Base-by-base conservation (phyloP, 2,329 filamentous ascomycete species). In the Tympanopsis confertula region DNA sequence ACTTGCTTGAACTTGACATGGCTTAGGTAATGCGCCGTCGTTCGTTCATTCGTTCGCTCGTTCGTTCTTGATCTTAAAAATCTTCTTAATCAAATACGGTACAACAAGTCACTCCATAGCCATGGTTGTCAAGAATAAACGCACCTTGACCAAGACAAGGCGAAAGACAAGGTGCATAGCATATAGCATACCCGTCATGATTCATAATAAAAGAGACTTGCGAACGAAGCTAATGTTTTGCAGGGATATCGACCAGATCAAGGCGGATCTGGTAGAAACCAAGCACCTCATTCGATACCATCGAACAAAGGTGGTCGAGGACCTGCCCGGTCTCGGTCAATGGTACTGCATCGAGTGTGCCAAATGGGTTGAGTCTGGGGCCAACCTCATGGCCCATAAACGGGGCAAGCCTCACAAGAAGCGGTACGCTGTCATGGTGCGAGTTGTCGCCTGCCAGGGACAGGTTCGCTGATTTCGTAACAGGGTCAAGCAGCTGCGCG, bases 331-430 rank as follows among this genome's bases (percentile, higher is more conserved):
- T 0, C 68, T 95, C 36, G 91, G 91, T 19, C 71, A 77, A 49
- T 80, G 80, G 56, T 96, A 95, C 61, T 98, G 91, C 59, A 69
- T 82, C 13, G 84, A 94, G 60, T 98, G 91, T 59, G 82, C 91
- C 44, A 96, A 94, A 65, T 96, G 86, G 82, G 96, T 93, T 57
- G 89, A 96, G 58, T 82, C 78, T 36, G 83, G 91, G 47, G 59
- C 72, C 49, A 93, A 85, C 49, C 65, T 94, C 41, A 67, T 71
- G 24, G 69, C 74, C 19, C 91, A 98, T 61, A 69, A 69, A 40
- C 86, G 82, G 58, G 86, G 86, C 49, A 98, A 95, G 64, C 86
- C 85, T 45, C 91, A 98, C 63, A 95, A 88, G 73, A 77, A 87
- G 66, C 82, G 83, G 85, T 86, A 53, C 45, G 58, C 52, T 36